A percentile compares a stretch with the other conserved stretches of the same genome.
phyloP scores from a whole-genome alignment of 2,329 filamentous ascomycete species.

The Teratosphaeria pseudoeucalypti region DNA sequence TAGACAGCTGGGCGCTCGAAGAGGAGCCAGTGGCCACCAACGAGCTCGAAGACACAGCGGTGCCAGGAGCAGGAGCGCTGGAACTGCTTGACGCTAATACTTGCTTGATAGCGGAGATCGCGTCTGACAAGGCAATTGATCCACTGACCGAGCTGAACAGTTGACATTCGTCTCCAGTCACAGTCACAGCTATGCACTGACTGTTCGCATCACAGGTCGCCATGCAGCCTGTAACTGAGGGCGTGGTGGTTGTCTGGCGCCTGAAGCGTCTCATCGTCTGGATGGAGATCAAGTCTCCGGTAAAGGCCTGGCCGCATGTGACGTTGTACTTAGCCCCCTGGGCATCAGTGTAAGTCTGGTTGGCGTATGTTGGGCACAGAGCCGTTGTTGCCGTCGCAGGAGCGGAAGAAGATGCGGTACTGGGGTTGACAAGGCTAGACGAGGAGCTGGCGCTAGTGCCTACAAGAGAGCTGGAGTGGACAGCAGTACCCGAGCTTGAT shows the following conservation, averaged over 20 bases:
- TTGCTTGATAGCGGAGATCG: neutral
- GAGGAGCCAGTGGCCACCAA: neutral
- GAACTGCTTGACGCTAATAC: neutral
- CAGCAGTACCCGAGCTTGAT: neutral
- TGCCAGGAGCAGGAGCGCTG: neutral
- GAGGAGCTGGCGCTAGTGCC: neutral
- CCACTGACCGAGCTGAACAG: neutral
- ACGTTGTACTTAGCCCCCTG: neutral
- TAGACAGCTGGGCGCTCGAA: neutral
- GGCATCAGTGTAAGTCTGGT: neutral
- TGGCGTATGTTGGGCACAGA: neutral
- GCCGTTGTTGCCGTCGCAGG: neutral
- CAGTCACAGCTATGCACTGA: neutral
- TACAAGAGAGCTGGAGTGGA: neutral
- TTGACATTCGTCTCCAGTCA: neutral
- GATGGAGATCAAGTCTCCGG: neutral
- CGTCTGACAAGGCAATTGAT: too few species aligned
- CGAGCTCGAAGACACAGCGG: neutral
- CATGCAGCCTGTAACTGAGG: neutral
- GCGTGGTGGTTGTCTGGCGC: neutral
- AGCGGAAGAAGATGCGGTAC: neutral
- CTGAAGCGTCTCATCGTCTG: neutral
- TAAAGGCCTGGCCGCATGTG: neutral
- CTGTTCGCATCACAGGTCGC: neutral
- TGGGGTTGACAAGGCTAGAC: neutral